Conservation (phyloP, 306 rosid genomes). For the Lathyrus aphaca region DNA sequence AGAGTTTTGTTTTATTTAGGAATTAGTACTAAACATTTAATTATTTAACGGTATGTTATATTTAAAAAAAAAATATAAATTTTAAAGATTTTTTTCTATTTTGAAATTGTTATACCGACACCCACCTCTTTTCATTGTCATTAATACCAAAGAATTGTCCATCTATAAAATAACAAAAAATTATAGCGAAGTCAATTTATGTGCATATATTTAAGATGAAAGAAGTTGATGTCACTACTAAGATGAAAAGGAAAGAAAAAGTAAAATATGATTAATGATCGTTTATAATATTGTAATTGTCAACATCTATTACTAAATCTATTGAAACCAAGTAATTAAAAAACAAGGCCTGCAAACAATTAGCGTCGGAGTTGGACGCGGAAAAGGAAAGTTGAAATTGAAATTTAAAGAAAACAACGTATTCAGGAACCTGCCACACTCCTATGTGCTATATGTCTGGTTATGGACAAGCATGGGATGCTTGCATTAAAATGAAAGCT, state of each 20-base stretch:
- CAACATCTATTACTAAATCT: background rate
- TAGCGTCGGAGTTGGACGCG: constrained; percentile 25
- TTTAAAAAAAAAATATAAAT: too few species aligned
- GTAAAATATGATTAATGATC: too few species aligned
- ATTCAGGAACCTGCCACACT: constrained; percentile 35
- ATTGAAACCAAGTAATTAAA: constrained; percentile 21
- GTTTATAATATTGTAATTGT: background rate
- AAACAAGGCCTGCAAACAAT: constrained; percentile 34
- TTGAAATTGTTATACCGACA: too few species aligned
- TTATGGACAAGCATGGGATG: constrained; percentile 3
- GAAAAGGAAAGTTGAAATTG: background rate
- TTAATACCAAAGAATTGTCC: too few species aligned
- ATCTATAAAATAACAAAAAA: too few species aligned
- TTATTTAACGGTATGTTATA: too few species aligned
- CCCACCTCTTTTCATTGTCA: too few species aligned
- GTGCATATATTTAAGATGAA: background rate
- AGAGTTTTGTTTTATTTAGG: too few species aligned
- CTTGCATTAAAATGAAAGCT: constrained; percentile 3
- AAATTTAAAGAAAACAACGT: background rate
- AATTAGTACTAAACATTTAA: too few species aligned
- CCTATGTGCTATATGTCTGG: background rate
- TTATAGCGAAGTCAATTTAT: background rate
- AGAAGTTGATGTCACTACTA: background rate
- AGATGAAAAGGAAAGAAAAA: background rate
- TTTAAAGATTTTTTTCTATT: too few species aligned